These are phyloP conservation scores for Rhodotorula sp. DNA, from an alignment of 1,284 basidiomycete genomes.

Conservation along the genomic window DNA sequence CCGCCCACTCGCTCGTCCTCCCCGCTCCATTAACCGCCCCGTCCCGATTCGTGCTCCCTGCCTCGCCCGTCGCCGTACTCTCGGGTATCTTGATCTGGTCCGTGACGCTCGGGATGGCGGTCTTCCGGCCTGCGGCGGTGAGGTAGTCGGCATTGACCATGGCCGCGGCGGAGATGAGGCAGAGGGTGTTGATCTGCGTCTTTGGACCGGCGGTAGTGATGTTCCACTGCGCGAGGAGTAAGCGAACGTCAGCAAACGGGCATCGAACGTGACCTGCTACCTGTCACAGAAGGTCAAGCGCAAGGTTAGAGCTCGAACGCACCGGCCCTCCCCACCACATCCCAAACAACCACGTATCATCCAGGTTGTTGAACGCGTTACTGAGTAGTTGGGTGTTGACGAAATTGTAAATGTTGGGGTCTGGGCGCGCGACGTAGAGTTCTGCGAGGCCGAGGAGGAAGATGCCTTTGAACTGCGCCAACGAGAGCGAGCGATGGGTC, in stretches of 20 bases:
- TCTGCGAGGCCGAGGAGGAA: conserved; percentile 31
- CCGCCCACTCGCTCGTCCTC: too few species aligned
- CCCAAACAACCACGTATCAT: conserved; percentile 33
- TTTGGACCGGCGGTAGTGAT: conserved; percentile 35
- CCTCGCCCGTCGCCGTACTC: conserved; percentile 3
- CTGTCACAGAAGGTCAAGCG: neutral
- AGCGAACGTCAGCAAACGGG: neutral
- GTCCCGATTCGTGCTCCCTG: conserved; percentile 2
- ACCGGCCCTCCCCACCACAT: conserved; percentile 36
- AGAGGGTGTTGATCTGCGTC: conserved; percentile 31
- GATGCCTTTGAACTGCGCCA: conserved; percentile 37
- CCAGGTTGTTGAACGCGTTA: conserved; percentile 33
- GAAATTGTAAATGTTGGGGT: conserved; percentile 37
- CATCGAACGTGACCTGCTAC: neutral
- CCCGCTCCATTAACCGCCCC: too few species aligned
- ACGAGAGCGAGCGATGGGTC: neutral
- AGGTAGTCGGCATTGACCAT: conserved; percentile 28
- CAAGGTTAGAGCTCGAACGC: neutral
- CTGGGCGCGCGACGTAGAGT: conserved; percentile 30
- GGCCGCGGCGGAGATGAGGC: conserved; percentile 28
- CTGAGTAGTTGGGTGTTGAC: conserved; percentile 35
- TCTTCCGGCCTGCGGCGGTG: neutral
- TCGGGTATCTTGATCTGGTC: conserved; percentile 9
- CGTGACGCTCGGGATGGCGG: neutral
- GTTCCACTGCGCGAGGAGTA: conserved; percentile 19